Base-by-base conservation (phyloP, 352 stramenopile species). In the Pythium chondricola region DNA sequence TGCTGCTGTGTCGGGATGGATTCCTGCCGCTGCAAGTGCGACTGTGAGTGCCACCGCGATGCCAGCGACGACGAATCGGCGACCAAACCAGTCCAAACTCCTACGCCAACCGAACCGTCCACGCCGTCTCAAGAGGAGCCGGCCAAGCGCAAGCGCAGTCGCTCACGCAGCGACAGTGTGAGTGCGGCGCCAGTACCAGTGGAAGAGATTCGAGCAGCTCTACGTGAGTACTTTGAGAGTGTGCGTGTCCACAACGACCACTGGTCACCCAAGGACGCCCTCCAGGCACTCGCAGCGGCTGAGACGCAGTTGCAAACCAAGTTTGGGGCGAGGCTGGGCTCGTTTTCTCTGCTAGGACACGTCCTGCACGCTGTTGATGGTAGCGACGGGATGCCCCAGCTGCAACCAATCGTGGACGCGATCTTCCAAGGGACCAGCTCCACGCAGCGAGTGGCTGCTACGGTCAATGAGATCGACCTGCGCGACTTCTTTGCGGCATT, bases 11-110 rank as follows among this genome's bases (percentile, higher is more conserved):
- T 73, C n/a, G 64, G 64, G 16, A 48, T 66, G 45, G 61, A 71
- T 11, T 52, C 48, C 2, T 74, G 61, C 48, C 40, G 43, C 2
- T 71, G 61, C 30, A 67, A 65, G 2, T 84, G 87, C 35, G 64
- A 92, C 26, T 94, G 83, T 38, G 65, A 83, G 53, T 94, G 83
- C 25, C 83, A 94, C 26, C 55, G 66, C 1, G 73, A 77, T 41
- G 84, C 69, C 0, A 85, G 72, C 43, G 75, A 88, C 25, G 70
- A 84, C 37, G 68, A 76, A 39, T 8, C 55, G 43, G 6, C 35
- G 43, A 18, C 14, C 55, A 21, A 24, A 50, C 21, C 16, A 56
- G 20, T 16, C 41, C 0, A 30, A 68, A 14, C 17, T 13, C 6
- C 1, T 13, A 13, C 11, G 30, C 9, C 16, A 57, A 10, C 36